phyloP scores from a whole-genome alignment of 768 basidiomycete species.

The Hygrophorus pudorinus region DNA sequence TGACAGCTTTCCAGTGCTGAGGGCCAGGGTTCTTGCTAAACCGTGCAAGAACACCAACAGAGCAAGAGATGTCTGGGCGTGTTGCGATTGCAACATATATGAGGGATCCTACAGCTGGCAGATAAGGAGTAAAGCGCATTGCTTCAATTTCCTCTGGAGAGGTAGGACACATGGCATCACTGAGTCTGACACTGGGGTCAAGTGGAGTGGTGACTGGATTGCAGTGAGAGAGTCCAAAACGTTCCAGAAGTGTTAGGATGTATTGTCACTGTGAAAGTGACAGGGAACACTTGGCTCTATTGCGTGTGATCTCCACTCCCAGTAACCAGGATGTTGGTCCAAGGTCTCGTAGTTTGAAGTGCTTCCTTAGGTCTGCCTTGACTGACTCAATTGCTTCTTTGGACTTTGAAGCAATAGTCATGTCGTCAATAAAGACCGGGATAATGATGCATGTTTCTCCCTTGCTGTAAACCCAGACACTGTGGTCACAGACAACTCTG shows the following conservation, averaged over 20 bases:
- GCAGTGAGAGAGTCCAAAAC: constrained; percentile 18
- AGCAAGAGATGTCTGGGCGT: constrained; percentile 18
- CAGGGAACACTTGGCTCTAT: constrained; percentile 13
- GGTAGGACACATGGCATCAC: constrained; percentile 11
- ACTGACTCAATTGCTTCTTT: too few relatives aligned
- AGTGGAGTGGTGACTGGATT: constrained; percentile 24
- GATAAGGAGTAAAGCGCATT: constrained; percentile 21
- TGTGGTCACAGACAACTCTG: constrained; percentile 16
- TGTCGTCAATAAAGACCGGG: too few relatives aligned
- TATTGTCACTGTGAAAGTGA: constrained; percentile 19
- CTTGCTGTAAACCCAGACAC: constrained; percentile 18
- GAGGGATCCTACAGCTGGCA: too few relatives aligned
- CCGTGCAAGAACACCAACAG: constrained; percentile 11
- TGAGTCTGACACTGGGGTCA: constrained; percentile 15
- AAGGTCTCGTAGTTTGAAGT: too few relatives aligned
- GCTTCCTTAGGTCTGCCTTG: too few relatives aligned
- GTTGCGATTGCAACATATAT: too few relatives aligned
- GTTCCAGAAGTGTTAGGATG: constrained; percentile 16
- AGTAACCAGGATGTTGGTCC: too few relatives aligned
- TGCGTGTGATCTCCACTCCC: too few relatives aligned
- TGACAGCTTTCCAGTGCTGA: constrained; percentile 27
- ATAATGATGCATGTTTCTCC: constrained; percentile 16
- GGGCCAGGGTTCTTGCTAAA: constrained; percentile 16
- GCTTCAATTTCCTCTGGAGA: constrained; percentile 12
- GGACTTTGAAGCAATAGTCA: too few relatives aligned